Percentiles rank a stretch among this genome's conserved stretches.
Evolutionary conservation across 345 rosid species (phyloP).

Genomic region (Syzygium grande): DNA sequence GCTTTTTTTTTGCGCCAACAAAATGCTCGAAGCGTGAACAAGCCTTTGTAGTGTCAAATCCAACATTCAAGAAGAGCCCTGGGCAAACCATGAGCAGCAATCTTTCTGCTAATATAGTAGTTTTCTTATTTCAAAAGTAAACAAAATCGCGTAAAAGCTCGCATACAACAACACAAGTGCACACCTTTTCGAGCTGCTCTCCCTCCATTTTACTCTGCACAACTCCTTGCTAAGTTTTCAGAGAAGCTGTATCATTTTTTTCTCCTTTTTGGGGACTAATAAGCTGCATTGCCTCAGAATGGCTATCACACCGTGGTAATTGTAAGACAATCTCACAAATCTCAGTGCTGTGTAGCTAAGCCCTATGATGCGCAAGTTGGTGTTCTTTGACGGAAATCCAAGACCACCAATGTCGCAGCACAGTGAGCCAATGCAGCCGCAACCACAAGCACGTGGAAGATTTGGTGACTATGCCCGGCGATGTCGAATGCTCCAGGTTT

Average conservation of each 20-base stretch:
- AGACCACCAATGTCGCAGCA: conserved; percentile 60
- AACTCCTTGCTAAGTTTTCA: background rate
- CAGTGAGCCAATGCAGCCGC: conserved; percentile 79
- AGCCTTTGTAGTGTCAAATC: background rate
- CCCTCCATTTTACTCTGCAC: background rate
- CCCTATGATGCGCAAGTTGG: conserved; percentile 34
- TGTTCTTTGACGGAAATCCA: conserved; percentile 66
- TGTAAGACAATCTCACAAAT: background rate
- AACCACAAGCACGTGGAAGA: conserved; percentile 88
- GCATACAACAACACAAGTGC: background rate
- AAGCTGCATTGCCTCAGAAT: background rate
- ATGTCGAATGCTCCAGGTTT: conserved; percentile 92
- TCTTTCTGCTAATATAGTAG: background rate
- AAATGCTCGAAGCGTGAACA: background rate
- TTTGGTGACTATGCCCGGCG: conserved; percentile 95
- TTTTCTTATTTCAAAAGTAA: background rate
- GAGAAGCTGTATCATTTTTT: background rate
- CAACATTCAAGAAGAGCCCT: background rate
- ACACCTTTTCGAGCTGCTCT: background rate
- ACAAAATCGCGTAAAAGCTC: background rate
- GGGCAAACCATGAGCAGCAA: background rate
- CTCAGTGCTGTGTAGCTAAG: background rate
- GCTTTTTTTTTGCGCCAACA: background rate
- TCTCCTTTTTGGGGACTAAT: background rate
- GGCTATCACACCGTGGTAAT: background rate